Base-by-base conservation (phyloP, 106 monocot genomes). In the Allium fistulosum region DNA sequence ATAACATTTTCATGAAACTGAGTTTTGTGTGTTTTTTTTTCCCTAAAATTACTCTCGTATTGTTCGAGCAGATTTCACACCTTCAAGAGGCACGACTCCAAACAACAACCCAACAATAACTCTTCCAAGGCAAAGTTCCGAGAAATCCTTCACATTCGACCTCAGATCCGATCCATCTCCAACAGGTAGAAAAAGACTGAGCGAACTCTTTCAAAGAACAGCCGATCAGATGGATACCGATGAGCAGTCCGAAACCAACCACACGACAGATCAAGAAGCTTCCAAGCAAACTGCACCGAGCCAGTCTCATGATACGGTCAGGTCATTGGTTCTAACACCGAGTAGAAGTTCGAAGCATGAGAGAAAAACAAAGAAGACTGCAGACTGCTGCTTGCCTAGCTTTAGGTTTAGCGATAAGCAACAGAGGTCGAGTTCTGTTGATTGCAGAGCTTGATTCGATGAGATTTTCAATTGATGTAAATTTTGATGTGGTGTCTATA, bases 51-150 rank as follows among this genome's bases (percentile, higher is more conserved):
- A 63, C 17, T 57, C 50, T 3, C 27, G 7, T 26, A 26, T 67
- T 64, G 57, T 12, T 15, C 51, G 10, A 68, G 45, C 87, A 94
- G 90, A 94, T 49, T 88, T 88, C 61, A 94, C 87, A 50, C 87
- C 94, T 17, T 91, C 83, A 7, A 66, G 80, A 2, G 87, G 80
- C 58, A 90, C 72, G 50, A 83, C 91, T 0, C 81, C 94, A 11
- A 79, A 73, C 69, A 79, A 73, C 69, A 52, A 78, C 58, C 83
- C 75, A 47, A 62, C 46, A 17, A 77, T 51, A 61, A 14, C 49
- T 17, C 53, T 74, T 14, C 26, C 49, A 37, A 77, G 59, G 15
- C 62, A 65, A 45, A 45, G 9, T 9, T 59, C 72, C 53, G 68
- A 58, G 70, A 81, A 75, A 59, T 18, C 53, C 17, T 59, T 80